These are phyloP conservation scores for Sporothrix euskadiensis DNA, from an alignment of 2,329 filamentous ascomycete species.

Conservation along the genomic window DNA sequence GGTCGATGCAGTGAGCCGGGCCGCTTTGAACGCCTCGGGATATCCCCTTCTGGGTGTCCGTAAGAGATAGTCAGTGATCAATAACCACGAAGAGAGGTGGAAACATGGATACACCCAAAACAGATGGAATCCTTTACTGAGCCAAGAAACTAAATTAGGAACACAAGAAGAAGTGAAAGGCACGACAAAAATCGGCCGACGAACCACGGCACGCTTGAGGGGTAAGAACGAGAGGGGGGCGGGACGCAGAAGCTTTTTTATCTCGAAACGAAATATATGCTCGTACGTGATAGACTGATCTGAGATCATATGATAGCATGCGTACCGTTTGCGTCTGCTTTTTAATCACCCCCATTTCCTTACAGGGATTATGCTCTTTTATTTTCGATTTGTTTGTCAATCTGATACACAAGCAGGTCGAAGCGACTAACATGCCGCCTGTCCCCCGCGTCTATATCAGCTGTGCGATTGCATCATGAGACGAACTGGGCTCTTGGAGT, in stretches of 20 bases:
- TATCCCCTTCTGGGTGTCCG: slow-evolving; percentile 1
- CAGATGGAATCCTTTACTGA: no score
- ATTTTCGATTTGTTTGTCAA: neutral
- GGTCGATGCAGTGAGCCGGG: neutral
- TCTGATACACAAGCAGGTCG: slow-evolving; percentile 20
- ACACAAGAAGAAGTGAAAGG: neutral
- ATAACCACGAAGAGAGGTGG: no score
- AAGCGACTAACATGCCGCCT: slow-evolving; percentile 6
- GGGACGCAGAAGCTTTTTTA: neutral
- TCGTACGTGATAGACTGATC: neutral
- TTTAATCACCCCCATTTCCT: neutral
- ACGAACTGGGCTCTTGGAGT: neutral
- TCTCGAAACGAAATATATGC: neutral
- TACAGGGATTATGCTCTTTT: neutral
- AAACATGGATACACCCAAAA: neutral
- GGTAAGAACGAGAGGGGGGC: slow-evolving; percentile 20
- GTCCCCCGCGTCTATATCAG: neutral
- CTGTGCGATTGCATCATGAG: neutral
- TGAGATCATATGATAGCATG: neutral
- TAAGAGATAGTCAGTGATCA: neutral
- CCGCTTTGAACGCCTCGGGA: slow-evolving; percentile 14
- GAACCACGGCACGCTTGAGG: slow-evolving; percentile 9
- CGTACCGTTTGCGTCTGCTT: neutral
- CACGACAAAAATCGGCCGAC: neutral
- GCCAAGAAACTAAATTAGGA: neutral